Percentiles rank a stretch among this genome's conserved stretches.
phyloP scores from a whole-genome alignment of 1,284 basidiomycete genomes.

The Cryptococcus wingfieldii region DNA sequence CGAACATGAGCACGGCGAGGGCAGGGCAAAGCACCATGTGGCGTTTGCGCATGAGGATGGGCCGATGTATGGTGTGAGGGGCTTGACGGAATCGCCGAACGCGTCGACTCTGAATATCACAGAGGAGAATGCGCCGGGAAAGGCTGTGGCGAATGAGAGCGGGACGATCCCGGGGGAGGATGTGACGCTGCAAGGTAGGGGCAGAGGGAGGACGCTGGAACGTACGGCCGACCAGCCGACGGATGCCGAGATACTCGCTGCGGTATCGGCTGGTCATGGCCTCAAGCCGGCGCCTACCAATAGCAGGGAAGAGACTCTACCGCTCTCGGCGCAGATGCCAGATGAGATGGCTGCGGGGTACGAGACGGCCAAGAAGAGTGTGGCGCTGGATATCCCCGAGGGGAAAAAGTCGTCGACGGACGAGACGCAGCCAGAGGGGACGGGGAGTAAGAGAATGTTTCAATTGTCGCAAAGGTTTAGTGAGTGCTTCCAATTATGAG shows the following conservation, averaged over 20 bases:
- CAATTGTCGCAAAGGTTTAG: constrained; percentile 47
- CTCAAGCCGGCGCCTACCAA: neutral
- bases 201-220: neutral
- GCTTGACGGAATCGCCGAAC: constrained; percentile 9
- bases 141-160: neutral
- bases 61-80: constrained; percentile 11
- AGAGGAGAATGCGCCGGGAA: neutral
- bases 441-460: constrained; percentile 44
- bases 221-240: neutral
- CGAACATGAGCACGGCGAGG: neutral
- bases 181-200: neutral
- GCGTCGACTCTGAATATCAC: neutral
- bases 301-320: constrained; percentile 4
- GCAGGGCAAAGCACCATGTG: neutral
- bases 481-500: constrained; percentile 17
- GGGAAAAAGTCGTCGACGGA: constrained; percentile 12
- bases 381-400: neutral
- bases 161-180: neutral
- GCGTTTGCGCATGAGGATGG: constrained; percentile 15
- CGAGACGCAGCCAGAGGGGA: constrained; percentile 31
- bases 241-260: neutral
- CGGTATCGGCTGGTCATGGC: neutral
- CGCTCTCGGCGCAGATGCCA: constrained; percentile 6
- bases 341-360: constrained; percentile 6
- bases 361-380: constrained; percentile 4